Percentiles rank a stretch among this genome's conserved stretches.
Conservation (phyloP, 164 flowering plant genomes). For the Stephania yunnanensis region DNA sequence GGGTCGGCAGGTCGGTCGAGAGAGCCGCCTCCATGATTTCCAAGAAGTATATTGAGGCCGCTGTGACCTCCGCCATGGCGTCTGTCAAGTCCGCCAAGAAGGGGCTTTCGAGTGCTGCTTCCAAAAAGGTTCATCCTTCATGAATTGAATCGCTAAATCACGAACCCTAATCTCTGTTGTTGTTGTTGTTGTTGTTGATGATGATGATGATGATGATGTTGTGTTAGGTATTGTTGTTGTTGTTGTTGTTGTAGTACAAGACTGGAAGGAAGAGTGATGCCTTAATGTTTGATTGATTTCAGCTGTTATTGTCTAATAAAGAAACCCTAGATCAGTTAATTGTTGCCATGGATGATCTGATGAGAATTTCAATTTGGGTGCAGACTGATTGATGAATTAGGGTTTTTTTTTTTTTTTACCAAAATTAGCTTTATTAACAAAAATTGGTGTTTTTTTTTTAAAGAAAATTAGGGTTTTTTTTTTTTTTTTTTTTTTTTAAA, state of each 20-base stretch:
- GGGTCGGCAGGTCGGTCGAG: conserved; percentile 47
- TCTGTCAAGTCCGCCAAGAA: conserved; percentile 69
- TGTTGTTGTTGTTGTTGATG: neutral
- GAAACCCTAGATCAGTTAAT: too few relatives aligned
- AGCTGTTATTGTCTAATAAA: too few relatives aligned
- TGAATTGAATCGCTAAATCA: conserved; percentile 10
- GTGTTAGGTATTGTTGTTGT: neutral
- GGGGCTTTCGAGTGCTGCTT: conserved; percentile 27
- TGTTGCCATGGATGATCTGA: too few relatives aligned
- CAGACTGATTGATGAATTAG: neutral
- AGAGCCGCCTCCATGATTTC: conserved; percentile 49
- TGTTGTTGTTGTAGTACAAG: too few relatives aligned
- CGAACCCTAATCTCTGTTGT: neutral
- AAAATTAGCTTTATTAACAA: too few relatives aligned
- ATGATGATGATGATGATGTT: neutral
- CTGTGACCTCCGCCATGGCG: conserved; percentile 53
- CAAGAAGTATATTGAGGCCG: conserved; percentile 65
- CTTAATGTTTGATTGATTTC: too few relatives aligned
- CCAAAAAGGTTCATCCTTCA: conserved; percentile 68
- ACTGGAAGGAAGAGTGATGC: too few relatives aligned
- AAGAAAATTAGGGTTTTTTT: neutral
- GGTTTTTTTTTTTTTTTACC: neutral
- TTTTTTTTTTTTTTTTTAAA: too few relatives aligned
- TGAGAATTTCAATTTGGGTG: too few relatives aligned
- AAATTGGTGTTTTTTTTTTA: too few relatives aligned